Evolutionary conservation across 169 alveolate genomes (phyloP), one percentile per base, ranked within the genome.

Genomic region (Cryptosporidium parvum): DNA sequence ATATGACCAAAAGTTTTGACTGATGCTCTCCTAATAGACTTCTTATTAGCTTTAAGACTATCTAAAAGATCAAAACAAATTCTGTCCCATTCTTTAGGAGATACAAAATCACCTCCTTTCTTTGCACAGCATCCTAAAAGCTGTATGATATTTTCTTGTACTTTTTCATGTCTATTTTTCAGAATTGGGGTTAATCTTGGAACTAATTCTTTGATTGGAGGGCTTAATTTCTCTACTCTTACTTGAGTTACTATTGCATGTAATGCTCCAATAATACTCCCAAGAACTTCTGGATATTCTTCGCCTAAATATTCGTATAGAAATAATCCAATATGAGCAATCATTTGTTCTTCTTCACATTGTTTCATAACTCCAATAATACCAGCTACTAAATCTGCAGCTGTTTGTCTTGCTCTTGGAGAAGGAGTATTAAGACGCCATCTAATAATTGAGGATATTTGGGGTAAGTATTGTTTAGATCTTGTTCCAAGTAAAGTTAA

Each of bases 71-170:
- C 99, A 92, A 98, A 99, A 91, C 99, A 98, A 8, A 99, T 99
- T 71, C 99, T 94, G 95, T 98, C 99, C 99, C 99, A 99, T 92
- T 99, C 99, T 91, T 98, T 97, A 2, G 99, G 99, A 23, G 99
- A 97, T 12, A 98, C 99, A 86, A 97, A 93, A 85, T 98, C 99
- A 3, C 99, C 99, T n/a, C 99, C 99, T 58, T 99, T 95, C 93
- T 99, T 99, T 21, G 99, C 99, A 48, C 98, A 98, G 65, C 99
- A 96, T 18, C 99, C 99, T n/a, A 98, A 95, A 61, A 97, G 91
- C 73, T 97, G 98, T 37, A 99, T 98, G 35, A 98, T 98, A 86
- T 97, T 97, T 91, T 97, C 99, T 92, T 97, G 98, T 44, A 99
- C 99, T 93, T 99, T 98, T 91, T 98, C 99, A 92, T 99, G 99